These are phyloP conservation scores for Ceratocystis albifundus DNA, from an alignment of 2,329 filamentous ascomycete species.

Conservation along the genomic window DNA sequence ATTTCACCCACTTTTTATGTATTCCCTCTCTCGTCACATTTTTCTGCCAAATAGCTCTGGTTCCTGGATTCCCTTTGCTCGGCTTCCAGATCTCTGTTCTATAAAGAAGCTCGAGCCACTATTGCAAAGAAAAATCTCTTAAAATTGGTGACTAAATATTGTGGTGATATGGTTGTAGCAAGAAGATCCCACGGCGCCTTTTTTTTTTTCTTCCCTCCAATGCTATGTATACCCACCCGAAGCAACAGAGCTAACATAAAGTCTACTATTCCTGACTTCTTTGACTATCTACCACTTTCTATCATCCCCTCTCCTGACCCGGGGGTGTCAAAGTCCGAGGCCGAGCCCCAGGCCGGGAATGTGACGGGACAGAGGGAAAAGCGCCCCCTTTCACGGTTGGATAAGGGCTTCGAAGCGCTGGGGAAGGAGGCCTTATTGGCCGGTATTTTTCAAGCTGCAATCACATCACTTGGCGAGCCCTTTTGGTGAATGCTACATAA, in stretches of 20 bases:
- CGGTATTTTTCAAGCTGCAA: too few relatives aligned
- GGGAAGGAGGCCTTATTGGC: neutral
- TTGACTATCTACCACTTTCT: neutral
- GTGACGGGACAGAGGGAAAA: neutral
- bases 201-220: neutral
- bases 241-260: neutral
- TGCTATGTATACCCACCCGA: neutral
- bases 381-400: neutral
- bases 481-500: neutral
- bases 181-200: neutral
- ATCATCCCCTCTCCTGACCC: neutral
- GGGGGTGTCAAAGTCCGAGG: neutral
- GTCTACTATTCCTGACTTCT: neutral
- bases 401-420: neutral
- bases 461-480: neutral
- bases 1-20: neutral
- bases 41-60: neutral
- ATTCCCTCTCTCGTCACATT: neutral
- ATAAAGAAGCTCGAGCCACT: conserved; percentile 6
- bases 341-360: neutral
- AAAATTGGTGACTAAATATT: neutral
- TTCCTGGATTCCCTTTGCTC: neutral
- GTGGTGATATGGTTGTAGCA: neutral
- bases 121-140: neutral
- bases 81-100: neutral